Conservation (phyloP, 2,329 filamentous ascomycete genomes). For the Neofusicoccum ribis region DNA sequence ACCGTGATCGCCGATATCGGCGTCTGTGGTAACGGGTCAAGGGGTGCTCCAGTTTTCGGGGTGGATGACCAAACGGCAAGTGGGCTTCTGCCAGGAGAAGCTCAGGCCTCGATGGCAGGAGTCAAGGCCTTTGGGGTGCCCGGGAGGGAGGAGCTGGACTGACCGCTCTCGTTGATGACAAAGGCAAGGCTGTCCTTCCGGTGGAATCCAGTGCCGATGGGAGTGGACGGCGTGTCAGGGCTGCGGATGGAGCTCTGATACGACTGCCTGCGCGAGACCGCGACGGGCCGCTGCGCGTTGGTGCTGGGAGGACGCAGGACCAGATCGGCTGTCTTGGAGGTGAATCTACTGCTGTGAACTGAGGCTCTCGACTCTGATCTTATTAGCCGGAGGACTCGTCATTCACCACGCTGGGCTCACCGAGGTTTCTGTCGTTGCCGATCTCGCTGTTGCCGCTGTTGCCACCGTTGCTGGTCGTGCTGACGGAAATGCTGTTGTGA, state of each 20-base stretch:
- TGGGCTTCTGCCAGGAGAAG: background rate
- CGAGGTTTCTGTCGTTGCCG: constrained; percentile 17
- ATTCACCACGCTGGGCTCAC: constrained; percentile 16
- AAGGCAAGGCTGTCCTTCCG: constrained; percentile 19
- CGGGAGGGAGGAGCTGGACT: constrained; percentile 9
- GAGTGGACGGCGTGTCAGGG: background rate
- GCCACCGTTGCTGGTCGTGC: background rate
- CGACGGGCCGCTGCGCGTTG: constrained; percentile 10
- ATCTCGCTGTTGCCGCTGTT: constrained; percentile 3
- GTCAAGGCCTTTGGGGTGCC: constrained; percentile 5
- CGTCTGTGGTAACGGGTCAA: background rate
- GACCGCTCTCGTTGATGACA: constrained; percentile 17
- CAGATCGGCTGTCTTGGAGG: constrained; percentile 1
- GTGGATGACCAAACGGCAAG: background rate
- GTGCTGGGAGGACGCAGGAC: constrained; percentile 15
- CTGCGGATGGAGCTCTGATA: constrained; percentile 9
- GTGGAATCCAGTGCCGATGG: constrained; percentile 5
- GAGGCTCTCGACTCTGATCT: constrained; percentile 18
- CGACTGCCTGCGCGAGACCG: constrained; percentile 6
- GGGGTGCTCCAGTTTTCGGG: constrained; percentile 4
- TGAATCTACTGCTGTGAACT: background rate
- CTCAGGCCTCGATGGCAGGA: constrained; percentile 18
- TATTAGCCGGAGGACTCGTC: constrained; percentile 19
- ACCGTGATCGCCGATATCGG: constrained; percentile 6
- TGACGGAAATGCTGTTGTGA: constrained; percentile 15